Evolutionary conservation across 2,329 filamentous ascomycete genomes (phyloP), one percentile per base, ranked within the genome.

Genomic region (Exophiala calicioides): DNA sequence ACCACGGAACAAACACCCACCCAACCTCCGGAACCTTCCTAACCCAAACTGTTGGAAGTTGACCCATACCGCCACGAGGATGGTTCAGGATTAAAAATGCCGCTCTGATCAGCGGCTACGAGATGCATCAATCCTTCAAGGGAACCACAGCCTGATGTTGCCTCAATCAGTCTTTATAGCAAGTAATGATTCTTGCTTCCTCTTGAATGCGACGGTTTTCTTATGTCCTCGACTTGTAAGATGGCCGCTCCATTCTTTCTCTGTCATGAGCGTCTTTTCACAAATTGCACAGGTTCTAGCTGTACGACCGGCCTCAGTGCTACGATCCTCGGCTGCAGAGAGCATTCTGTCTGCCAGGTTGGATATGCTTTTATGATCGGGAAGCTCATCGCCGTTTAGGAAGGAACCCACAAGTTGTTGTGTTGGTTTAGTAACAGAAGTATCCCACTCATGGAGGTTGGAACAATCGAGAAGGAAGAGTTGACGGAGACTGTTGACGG

Each of bases 391-490:
- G 0, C 76, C 78, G 1, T 67, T 60, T 0, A 96, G 73, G 59
- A 94, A 94, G 1, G 69, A 64, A 9, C 71, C 63, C 0, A 84
- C 78, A 20, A 96, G 67, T 1, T 71, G 63, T 1, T 79, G 69
- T 0, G 88, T 90, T 2, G 82, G 82, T 2, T 74, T 67, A 1
- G 81, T 74, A 2, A 96, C 88, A n/a, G 75, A 70, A 0, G 74
- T 63, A 0, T 75, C 59, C 76, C 88, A 96, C 1, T 68, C 61
- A 0, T 72, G 60, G 2, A 84, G 71, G 56, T 93, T 76, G 2
- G 85, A 89, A 53, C 87, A 87, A 67, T 98, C 88, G 1, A 97
- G 69, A 2, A 97, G 68, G 63, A 87, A 97, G 1, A 96, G 71
- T 26, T 72, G 79, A 16, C 78, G 66, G 39, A 73, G 67, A 12